Base-by-base conservation (phyloP, 306 rosid species). In the Canavalia gladiata region DNA sequence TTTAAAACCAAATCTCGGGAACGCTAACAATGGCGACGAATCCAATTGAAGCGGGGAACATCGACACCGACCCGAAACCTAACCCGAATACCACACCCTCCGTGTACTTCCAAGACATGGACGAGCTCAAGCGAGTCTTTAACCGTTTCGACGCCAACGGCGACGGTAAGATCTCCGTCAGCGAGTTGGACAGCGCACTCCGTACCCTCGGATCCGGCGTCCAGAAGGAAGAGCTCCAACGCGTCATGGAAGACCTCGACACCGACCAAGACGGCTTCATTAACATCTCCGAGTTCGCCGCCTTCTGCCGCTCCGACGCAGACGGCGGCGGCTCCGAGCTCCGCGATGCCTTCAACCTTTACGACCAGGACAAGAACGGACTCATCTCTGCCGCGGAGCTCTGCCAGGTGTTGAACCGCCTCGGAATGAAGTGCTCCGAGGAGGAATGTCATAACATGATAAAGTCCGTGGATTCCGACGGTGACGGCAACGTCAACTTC, bases 161-260 rank as follows among this genome's bases (percentile, higher is more conserved):
- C 85, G 98, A 96, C 85, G 98, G 97, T 69, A 86, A 77, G 94
- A 96, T 96, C 90, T 96, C 98, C 74, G 69, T 81, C 68, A 3
- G 41, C 75, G 98, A 96, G 86, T 75, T 93, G 55, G 97, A 87
- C 75, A 76, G 74, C 85, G 89, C 86, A 58, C 93, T 96, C 74
- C 76, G 69, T 30, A 47, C 92, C 41, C 88, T 92, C 67, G 94
- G 98, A 65, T 87, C 93, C 13, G 1, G 46, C 66, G 88, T 87
- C 3, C 13, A 86, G 0, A 25, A 68, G 33, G 90, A 59, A 0
- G 94, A 96, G 33, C 94, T 93, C 25, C 59, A 75, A 42, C 86
- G 83, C 30, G 89, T 96, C 77, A 91, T 95, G 94, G 90, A 77
- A 1, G 99, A 95, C 6, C 97, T 95, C 45, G 98, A 95, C 86